Conservation (phyloP, 2,329 filamentous ascomycete species). For the Alternaria longipes region DNA sequence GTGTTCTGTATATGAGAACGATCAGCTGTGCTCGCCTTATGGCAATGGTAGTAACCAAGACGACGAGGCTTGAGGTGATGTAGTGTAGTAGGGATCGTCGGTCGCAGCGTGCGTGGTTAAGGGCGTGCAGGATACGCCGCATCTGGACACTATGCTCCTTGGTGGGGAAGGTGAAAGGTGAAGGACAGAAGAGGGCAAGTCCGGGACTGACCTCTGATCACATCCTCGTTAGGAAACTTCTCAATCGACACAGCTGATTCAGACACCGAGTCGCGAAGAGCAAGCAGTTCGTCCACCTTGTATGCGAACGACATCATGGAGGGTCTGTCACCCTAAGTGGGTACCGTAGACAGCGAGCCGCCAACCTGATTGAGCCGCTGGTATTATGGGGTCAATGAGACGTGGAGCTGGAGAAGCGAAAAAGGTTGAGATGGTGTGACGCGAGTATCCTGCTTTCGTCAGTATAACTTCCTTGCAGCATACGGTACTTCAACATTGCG, state of each 20-base stretch:
- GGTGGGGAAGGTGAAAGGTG: constrained; percentile 19
- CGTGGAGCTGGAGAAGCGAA: constrained; percentile 23
- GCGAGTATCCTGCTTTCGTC: constrained; percentile 44
- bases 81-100: not conserved
- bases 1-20: constrained; percentile 43
- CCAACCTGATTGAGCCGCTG: constrained; percentile 13
- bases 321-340: constrained; percentile 15
- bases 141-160: not conserved
- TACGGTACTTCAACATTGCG: not conserved
- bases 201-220: constrained; percentile 52
- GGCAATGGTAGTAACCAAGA: not conserved
- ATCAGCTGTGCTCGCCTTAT: constrained; percentile 14
- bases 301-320: constrained; percentile 48
- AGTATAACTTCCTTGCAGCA: not conserved
- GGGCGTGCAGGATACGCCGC: not conserved
- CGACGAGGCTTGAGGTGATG: not conserved
- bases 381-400: constrained; percentile 18
- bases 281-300: constrained; percentile 54
- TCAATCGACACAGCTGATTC: constrained; percentile 55
- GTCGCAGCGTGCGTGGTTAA: not conserved
- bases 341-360: constrained; percentile 19
- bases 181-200: constrained; percentile 19
- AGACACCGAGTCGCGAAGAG: constrained; percentile 52
- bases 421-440: constrained; percentile 50
- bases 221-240: constrained; percentile 53